phyloP scores from a whole-genome alignment of 371 early-diverging fungal species.

The Mortierella sp. region DNA sequence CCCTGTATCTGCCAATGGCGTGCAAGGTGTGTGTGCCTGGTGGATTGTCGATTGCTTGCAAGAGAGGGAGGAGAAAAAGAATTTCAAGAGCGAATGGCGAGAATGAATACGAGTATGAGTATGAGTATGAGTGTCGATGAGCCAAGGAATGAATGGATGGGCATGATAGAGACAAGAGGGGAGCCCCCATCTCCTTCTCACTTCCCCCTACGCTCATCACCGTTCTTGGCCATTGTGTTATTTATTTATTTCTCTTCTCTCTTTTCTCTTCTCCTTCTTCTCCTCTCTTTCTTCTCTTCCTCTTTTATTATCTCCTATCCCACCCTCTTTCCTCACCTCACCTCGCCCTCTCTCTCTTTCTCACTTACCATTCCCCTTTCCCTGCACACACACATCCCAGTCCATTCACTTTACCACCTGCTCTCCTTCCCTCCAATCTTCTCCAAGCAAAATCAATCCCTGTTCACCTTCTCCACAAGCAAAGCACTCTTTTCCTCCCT shows the following conservation, averaged over 20 bases:
- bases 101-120: neutral
- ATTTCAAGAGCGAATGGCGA: neutral
- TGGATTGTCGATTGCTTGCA: neutral
- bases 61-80: too few species aligned
- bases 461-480: too few species aligned
- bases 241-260: neutral
- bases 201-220: neutral
- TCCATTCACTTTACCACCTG: too few species aligned
- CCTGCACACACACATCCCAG: neutral
- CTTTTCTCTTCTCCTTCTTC: too few species aligned
- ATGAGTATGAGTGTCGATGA: neutral
- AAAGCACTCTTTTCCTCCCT: too few species aligned
- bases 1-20: neutral
- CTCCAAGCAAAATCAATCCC: neutral
- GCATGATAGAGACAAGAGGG: neutral
- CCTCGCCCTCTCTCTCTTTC: neutral
- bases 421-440: too few species aligned
- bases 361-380: neutral
- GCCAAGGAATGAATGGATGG: neutral
- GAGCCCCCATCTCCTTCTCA: constrained; percentile 5
- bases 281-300: neutral
- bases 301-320: neutral
- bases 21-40: neutral
- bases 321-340: neutral
- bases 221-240: neutral